Conservation (phyloP, 352 stramenopile genomes). For the Globisporangium okanoganense region DNA sequence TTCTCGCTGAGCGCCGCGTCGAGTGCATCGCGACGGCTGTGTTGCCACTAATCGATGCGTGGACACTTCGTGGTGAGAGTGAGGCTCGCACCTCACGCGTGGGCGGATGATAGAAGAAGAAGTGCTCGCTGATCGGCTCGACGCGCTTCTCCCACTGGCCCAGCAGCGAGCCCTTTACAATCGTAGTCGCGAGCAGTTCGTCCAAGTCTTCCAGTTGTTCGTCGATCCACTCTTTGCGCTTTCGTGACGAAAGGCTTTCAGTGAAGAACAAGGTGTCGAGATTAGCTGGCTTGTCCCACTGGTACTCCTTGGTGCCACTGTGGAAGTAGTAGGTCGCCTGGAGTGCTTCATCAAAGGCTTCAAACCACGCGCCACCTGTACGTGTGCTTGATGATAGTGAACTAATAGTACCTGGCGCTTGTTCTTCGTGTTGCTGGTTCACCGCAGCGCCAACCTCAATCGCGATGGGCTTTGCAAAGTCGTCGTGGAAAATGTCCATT, state of each 20-base stretch:
- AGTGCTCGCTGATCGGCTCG: constrained; percentile 54
- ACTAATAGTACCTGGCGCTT: neutral
- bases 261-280: constrained; percentile 32
- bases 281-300: constrained; percentile 57
- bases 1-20: constrained; percentile 23
- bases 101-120: constrained; percentile 62
- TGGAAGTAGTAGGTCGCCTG: constrained; percentile 78
- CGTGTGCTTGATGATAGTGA: neutral
- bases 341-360: constrained; percentile 71
- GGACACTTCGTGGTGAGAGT: constrained; percentile 53
- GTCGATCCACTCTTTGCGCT: constrained; percentile 41
- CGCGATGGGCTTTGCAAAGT: constrained; percentile 37
- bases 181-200: constrained; percentile 26
- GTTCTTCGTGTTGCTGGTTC: neutral
- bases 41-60: constrained; percentile 27
- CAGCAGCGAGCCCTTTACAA: constrained; percentile 24
- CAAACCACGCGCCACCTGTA: constrained; percentile 43
- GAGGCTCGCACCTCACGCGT: constrained; percentile 47
- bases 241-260: constrained; percentile 37
- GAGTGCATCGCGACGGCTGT: constrained; percentile 13
- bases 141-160: constrained; percentile 66
- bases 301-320: constrained; percentile 59
- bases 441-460: neutral
- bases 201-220: constrained; percentile 36
- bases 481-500: constrained; percentile 74